Base-by-base conservation (phyloP, 2,329 filamentous ascomycete genomes). In the Fusarium sp. region DNA sequence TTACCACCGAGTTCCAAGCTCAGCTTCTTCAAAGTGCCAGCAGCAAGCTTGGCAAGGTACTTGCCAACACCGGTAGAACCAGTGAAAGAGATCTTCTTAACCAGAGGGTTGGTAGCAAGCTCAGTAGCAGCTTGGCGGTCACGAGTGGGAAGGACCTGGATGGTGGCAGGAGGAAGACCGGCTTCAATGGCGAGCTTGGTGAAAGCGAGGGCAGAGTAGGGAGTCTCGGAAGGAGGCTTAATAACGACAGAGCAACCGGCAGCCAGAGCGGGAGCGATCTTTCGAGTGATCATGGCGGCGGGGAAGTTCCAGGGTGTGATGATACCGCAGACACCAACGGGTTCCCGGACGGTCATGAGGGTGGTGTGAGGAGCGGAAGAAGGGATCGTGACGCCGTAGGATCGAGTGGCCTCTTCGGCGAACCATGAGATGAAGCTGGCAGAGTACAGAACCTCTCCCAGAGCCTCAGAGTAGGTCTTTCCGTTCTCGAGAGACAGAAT, bases 171-270 rank as follows among this genome's bases (percentile, higher is more conserved):
- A 2, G 92, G 92, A 46, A 94, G 90, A 2, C 93, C 93, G 1
- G 93, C 93, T 41, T 90, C 86, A 59, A 87, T 82, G 1, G 89
- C 90, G 30, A 94, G 86, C 74, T 91, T 87, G 4, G 89, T 90
- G 20, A 94, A 82, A 3, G 90, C 90, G 28, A 93, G 88, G 5
- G 90, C 87, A 40, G 91, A 93, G 76, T 92, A 88, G 1, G 92
- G 92, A 4, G 92, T 94, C 79, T 93, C 90, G 4, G 90, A 90
- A 11, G 88, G 90, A 4, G 91, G 89, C 81, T 93, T 93, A 28
- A 88, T 85, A 25, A 94, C 84, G 87, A 94, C 92, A 3, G 90
- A 92, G 79, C 91, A 93, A 41, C 91, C 91, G 27, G 91, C 91
- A n/a, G 91, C 91, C 40, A 93, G 81, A 4, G 87, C 88, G 6